Conservation (phyloP, 2,329 filamentous ascomycete species). For the Fusarium pseudocircinatum region DNA sequence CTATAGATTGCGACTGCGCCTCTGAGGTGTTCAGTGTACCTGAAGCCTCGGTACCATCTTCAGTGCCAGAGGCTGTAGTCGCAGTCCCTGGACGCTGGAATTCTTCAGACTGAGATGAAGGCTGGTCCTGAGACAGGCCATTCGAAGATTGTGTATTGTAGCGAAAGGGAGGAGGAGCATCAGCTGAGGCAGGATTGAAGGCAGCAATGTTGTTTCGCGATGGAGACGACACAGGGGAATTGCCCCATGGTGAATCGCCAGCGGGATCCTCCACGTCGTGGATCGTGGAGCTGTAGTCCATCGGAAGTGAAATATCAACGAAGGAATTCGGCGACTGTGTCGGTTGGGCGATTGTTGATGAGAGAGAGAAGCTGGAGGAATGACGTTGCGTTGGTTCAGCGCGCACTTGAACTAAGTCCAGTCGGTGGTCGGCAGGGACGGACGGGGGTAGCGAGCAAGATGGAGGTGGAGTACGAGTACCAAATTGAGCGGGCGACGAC, state of each 20-base stretch:
- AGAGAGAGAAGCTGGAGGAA: slow-evolving; percentile 28
- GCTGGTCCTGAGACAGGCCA: slow-evolving; percentile 51
- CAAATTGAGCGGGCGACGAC: slow-evolving; percentile 10
- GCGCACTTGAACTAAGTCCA: slow-evolving; percentile 23
- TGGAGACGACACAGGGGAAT: slow-evolving; percentile 62
- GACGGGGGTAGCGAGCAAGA: slow-evolving; percentile 22
- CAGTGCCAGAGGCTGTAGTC: slow-evolving; percentile 57
- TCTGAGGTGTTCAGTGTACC: slow-evolving; percentile 35
- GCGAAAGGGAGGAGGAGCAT: slow-evolving; percentile 54
- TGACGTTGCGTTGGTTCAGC: slow-evolving; percentile 43
- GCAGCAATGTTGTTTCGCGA: slow-evolving; percentile 55
- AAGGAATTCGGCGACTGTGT: slow-evolving; percentile 11
- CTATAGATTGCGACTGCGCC: slow-evolving; percentile 30
- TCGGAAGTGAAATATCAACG: slow-evolving; percentile 44
- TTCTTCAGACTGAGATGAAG: slow-evolving; percentile 50
- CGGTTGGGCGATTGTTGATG: slow-evolving; percentile 19
- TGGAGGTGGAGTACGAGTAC: slow-evolving; percentile 21
- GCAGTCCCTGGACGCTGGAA: slow-evolving; percentile 59
- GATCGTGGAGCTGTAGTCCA: slow-evolving; percentile 69
- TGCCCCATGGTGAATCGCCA: slow-evolving; percentile 66
- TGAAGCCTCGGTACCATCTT: slow-evolving; percentile 51
- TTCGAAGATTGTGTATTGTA: slow-evolving; percentile 57
- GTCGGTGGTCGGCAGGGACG: slow-evolving; percentile 35
- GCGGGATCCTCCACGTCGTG: slow-evolving; percentile 63
- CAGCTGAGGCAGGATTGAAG: slow-evolving; percentile 54